A percentile compares a stretch with the other conserved stretches of the same genome.
phyloP scores from a whole-genome alignment of 305 asterid species.

The Fraxinus albicans region DNA sequence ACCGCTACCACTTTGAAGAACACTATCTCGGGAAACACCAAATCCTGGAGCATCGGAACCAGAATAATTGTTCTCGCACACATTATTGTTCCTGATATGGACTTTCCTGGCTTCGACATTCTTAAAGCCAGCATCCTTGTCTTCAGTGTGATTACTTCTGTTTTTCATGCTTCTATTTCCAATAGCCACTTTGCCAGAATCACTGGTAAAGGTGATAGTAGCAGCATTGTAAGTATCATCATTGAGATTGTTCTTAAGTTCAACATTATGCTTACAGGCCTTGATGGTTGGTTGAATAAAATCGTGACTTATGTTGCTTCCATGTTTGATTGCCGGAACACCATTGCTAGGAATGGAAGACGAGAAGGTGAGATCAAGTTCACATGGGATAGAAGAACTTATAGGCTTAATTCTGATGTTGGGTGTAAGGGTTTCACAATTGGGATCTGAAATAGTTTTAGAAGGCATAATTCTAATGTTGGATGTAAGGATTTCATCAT shows the following conservation, averaged over 20 bases:
- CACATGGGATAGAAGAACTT: constrained; percentile 22
- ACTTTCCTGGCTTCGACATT: constrained; percentile 15
- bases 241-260: constrained; percentile 15
- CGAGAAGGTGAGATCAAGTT: constrained; percentile 16
- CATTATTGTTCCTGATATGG: constrained; percentile 22
- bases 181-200: constrained; percentile 11
- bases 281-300: background rate
- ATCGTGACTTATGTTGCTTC: background rate
- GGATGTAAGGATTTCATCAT: background rate
- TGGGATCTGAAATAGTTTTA: constrained; percentile 5
- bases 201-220: constrained; percentile 6
- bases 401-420: constrained; percentile 7
- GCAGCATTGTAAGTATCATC: background rate
- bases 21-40: constrained; percentile 50
- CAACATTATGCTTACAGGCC: constrained; percentile 2
- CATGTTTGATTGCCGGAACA: constrained; percentile 21
- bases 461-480: constrained; percentile 8
- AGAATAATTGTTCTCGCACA: constrained; percentile 14
- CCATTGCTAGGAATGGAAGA: constrained; percentile 13
- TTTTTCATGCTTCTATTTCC: background rate
- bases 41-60: constrained; percentile 28
- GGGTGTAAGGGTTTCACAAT: background rate
- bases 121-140: constrained; percentile 17
- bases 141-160: constrained; percentile 16
- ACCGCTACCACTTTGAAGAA: constrained; percentile 45